Base-by-base conservation (phyloP, 371 early-diverging fungal genomes). In the Lichtheimia corymbifera region DNA sequence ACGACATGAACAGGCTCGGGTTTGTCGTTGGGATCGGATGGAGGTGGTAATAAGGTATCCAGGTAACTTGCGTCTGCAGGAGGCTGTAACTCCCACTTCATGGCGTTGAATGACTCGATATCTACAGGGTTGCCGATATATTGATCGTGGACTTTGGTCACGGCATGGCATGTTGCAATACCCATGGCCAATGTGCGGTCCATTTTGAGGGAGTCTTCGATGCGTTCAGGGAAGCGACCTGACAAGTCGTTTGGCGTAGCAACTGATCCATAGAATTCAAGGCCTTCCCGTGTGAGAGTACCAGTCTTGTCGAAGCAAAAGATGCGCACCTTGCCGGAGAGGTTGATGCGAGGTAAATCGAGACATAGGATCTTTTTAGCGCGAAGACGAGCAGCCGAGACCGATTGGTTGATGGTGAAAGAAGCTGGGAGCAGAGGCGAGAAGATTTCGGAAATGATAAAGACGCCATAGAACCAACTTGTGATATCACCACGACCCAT, bases 281-380 rank as follows among this genome's bases (percentile, higher is more conserved):
- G 77, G 6, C 88, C 86, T 60, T 88, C 89, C 49, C 88, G 82
- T 4, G 93, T 93, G 35, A 92, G 65, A 4, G 93, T 93, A 42
- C 84, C 83, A 14, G 94, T 92, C 80, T 96, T 95, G 77, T 96
- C 96, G 67, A 94, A 96, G 72, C 91, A 93, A 59, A 92, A 91
- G 17, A 95, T 86, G 58, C 91, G 86, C 50, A 94, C 87, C 73
- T 92, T 93, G 18, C 96, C 97, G 4, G 94, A 91, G 70, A 87
- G 72, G 51, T 89, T 91, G 66, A 96, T 93, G 50, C 96, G 80
- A 28, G 80, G 83, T 45, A 89, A 71, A 63, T 92, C 90, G 25
- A 90, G 83, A 59, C 90, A 91, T 43, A 85, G 72, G 43, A 91
- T 86, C 12, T 83, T 74, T 60, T 83, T 76, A 47, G 72, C 63